Percentiles rank a stretch among this genome's conserved stretches.
Evolutionary conservation across 1,284 basidiomycete genomes (phyloP).

Genomic region (Sutorius eximius): DNA sequence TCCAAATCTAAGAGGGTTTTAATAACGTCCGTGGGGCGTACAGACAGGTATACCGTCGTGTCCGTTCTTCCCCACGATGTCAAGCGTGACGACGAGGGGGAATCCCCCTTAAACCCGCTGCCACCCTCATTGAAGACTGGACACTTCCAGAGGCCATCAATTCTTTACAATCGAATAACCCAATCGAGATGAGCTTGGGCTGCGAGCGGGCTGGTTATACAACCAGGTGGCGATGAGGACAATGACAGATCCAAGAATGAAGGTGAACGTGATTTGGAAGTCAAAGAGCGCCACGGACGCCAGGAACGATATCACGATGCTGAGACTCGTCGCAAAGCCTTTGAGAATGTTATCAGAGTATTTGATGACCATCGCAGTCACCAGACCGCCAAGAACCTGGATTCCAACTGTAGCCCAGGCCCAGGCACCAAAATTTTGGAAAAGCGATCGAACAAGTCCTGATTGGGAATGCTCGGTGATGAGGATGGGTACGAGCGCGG

Average conservation of each 20-base stretch:
- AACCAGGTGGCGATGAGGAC: constrained; percentile 89
- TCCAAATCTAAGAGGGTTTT: constrained; percentile 29
- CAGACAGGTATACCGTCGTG: constrained; percentile 19
- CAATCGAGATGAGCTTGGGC: constrained; percentile 27
- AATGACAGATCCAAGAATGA: constrained; percentile 78
- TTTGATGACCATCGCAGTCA: constrained; percentile 87
- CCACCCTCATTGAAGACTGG: neutral
- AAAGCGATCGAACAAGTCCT: constrained; percentile 48
- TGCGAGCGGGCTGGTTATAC: constrained; percentile 71
- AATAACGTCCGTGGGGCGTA: constrained; percentile 25
- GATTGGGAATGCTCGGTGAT: constrained; percentile 47
- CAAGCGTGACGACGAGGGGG: constrained; percentile 7
- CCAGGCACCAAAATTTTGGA: constrained; percentile 83
- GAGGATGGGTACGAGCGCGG: constrained; percentile 84
- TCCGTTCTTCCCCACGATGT: constrained; percentile 5
- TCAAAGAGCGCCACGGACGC: constrained; percentile 87
- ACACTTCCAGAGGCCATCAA: constrained; percentile 15
- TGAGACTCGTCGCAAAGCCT: constrained; percentile 91
- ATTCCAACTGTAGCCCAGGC: constrained; percentile 89
- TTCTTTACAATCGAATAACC: constrained; percentile 32
- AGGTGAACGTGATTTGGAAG: constrained; percentile 83
- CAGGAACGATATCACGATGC: constrained; percentile 91
- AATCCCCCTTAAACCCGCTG: neutral
- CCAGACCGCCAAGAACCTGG: constrained; percentile 87
- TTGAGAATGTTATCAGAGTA: constrained; percentile 90